Evolutionary conservation across 2,329 filamentous ascomycete species (phyloP), one percentile per base, ranked within the genome.

Genomic region (Falciphora oryzae): DNA sequence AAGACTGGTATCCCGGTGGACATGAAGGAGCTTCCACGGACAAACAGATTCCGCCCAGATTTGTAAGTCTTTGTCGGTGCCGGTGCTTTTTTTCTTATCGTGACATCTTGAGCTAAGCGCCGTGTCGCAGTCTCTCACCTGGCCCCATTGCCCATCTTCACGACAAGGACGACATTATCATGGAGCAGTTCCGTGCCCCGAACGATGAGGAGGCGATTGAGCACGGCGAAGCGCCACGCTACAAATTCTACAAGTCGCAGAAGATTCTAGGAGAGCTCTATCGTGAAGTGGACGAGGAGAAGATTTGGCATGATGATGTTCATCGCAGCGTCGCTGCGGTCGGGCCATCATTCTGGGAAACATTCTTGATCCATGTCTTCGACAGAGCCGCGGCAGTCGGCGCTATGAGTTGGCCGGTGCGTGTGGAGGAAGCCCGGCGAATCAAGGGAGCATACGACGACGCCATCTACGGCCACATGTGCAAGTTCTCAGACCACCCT

Each of bases 201-300:
- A 65, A 69, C 1, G 64, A 75, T 0, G 75, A 80, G 6, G 77
- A 79, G 4, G 77, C 84, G 7, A 78, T 81, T 4, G 78, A 82
- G n/a, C 74, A 79, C 11, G 75, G 78, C 4, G 74, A 76, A 1
- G 78, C 78, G 0, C 76, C 79, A 0, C 75, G 69, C 6, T 78
- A 81, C 31, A 74, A 75, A 4, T 94, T 87, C 71, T 93, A 95
- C 72, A 75, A 74, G 38, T 92, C 89, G 1, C 69, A 85, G 0
- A 92, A 91, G 68, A 79, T 89, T 0, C 81, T 95, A 0, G 92
- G 92, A 0, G 75, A 81, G 5, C 78, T 96, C 0, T 95, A 90
- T 71, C 85, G 90, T 1, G 83, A 81, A 0, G 87, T 96, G 14
- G 86, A 96, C 69, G 91, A 95, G 73, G 80, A 81, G 59, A 81